Conservation (phyloP, 306 rosid species). For the Vicia faba region DNA sequence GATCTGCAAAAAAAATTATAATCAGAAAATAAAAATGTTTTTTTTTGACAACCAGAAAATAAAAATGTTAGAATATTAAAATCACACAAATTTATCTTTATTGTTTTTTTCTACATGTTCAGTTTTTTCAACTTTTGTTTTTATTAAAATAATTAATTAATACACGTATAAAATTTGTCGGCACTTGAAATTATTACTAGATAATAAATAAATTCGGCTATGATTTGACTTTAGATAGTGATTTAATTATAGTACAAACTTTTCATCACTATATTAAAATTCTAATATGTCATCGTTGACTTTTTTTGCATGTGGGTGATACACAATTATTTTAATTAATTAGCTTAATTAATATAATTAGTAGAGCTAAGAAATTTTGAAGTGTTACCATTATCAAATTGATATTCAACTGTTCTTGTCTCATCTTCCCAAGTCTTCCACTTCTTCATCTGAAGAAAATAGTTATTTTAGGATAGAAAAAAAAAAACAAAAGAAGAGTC, state of each 20-base stretch:
- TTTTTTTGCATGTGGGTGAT: neutral
- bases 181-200: neutral
- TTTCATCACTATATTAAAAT: too few relatives aligned
- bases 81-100: neutral
- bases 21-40: neutral
- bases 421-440: conserved; percentile 88
- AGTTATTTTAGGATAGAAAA: neutral
- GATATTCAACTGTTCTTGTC: conserved; percentile 50
- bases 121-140: neutral
- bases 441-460: conserved; percentile 57
- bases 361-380: neutral
- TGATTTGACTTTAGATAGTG: too few relatives aligned
- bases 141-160: neutral
- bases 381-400: conserved; percentile 40
- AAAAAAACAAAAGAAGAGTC: neutral
- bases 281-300: conserved; percentile 13
- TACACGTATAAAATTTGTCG: neutral
- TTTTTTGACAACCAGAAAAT: neutral
- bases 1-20: conserved; percentile 49
- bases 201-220: neutral
- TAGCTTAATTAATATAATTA: neutral
- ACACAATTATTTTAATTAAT: neutral
- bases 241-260: too few relatives aligned
- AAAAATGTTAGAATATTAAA: neutral
- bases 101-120: too few relatives aligned